These are phyloP conservation scores for Infundibulicybe gibba DNA, from an alignment of 768 basidiomycete species.

Conservation along the genomic window DNA sequence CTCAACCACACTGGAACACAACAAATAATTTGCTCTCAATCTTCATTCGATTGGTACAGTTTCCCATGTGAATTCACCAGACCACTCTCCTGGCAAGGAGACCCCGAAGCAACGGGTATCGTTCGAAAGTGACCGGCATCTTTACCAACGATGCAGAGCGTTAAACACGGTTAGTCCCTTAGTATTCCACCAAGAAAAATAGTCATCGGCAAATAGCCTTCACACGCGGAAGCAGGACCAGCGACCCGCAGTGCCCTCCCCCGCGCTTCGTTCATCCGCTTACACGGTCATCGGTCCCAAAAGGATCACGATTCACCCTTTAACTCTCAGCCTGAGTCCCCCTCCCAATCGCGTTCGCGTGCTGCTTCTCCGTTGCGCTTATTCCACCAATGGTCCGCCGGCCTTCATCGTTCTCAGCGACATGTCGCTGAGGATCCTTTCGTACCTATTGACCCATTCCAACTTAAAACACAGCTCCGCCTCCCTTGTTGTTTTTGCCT, in stretches of 20 bases:
- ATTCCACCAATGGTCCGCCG: conserved; percentile 48
- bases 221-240: conserved; percentile 24
- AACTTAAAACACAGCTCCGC: conserved; percentile 19
- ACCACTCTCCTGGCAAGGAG: conserved; percentile 35
- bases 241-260: conserved; percentile 31
- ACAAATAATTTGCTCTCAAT: conserved; percentile 4
- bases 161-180: conserved; percentile 33
- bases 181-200: not conserved
- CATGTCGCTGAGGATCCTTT: conserved; percentile 49
- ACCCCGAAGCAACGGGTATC: conserved; percentile 51
- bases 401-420: conserved; percentile 41
- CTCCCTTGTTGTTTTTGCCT: conserved; percentile 6
- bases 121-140: conserved; percentile 51
- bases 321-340: conserved; percentile 34
- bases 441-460: conserved; percentile 54
- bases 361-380: conserved; percentile 57
- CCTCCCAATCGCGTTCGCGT: conserved; percentile 51
- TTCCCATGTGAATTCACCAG: conserved; percentile 23
- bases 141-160: conserved; percentile 30
- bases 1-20: conserved; percentile 17
- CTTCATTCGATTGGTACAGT: conserved; percentile 7
- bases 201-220: conserved; percentile 16
- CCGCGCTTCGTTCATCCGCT: conserved; percentile 23
- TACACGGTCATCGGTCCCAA: conserved; percentile 13
- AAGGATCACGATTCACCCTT: conserved; percentile 18